A percentile compares a stretch with the other conserved stretches of the same genome.
Conservation (phyloP, 768 basidiomycete species). For the Leccinum obscurum region DNA sequence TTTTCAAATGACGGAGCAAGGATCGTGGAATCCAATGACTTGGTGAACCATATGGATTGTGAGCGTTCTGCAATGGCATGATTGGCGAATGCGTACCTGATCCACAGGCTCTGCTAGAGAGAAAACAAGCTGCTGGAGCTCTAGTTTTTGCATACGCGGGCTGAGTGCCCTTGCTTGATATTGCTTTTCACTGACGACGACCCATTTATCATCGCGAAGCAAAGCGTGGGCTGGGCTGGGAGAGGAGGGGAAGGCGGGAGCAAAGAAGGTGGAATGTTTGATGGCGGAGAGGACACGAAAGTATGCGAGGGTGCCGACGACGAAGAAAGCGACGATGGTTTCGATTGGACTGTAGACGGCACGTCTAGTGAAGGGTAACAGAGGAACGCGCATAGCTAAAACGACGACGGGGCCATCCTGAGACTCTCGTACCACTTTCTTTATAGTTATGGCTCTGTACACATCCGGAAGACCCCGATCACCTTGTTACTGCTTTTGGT, state of each 20-base stretch:
- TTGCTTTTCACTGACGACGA: constrained; percentile 60
- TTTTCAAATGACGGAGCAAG: constrained; percentile 46
- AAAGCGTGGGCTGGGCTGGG: constrained; percentile 59
- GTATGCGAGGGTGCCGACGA: constrained; percentile 90
- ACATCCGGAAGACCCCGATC: constrained; percentile 23
- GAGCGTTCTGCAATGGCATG: background rate
- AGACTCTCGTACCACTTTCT: constrained; percentile 30
- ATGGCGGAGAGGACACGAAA: constrained; percentile 91
- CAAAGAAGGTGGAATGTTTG: constrained; percentile 83
- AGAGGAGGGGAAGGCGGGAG: constrained; percentile 44
- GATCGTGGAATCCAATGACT: constrained; percentile 39
- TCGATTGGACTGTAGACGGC: constrained; percentile 82
- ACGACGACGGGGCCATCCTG: background rate
- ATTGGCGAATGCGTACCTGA: constrained; percentile 28
- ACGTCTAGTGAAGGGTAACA: constrained; percentile 68
- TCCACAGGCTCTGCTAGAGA: constrained; percentile 48
- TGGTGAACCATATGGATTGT: constrained; percentile 22
- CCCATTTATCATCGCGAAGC: constrained; percentile 59
- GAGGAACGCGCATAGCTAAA: constrained; percentile 52
- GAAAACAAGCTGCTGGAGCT: constrained; percentile 76
- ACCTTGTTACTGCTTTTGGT: constrained; percentile 18
- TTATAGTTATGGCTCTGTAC: background rate
- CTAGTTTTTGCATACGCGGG: constrained; percentile 41
- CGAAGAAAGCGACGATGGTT: constrained; percentile 86
- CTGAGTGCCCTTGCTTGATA: constrained; percentile 33